Evolutionary conservation across 148 eudicot species (phyloP).

Genomic region (Linanthus parryae): DNA sequence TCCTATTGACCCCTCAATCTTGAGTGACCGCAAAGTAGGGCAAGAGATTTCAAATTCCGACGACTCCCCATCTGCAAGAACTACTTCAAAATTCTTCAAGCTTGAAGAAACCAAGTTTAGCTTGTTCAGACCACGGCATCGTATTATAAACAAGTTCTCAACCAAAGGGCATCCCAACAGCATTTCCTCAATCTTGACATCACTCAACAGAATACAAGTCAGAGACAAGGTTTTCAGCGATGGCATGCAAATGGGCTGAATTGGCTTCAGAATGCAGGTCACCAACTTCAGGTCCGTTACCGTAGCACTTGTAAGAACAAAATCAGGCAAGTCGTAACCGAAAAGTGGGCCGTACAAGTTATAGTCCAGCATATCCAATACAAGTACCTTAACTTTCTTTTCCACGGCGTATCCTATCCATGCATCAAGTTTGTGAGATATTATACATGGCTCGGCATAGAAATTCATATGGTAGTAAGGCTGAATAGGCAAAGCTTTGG

Average conservation of each 20-base stretch:
- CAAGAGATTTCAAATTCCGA: conserved; percentile 7
- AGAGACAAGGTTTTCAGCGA: conserved; percentile 13
- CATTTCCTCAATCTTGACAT: conserved; percentile 4
- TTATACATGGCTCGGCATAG: not conserved
- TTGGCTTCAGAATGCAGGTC: conserved; percentile 1
- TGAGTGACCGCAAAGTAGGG: conserved; percentile 8
- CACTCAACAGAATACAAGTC: not conserved
- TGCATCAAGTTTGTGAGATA: not conserved
- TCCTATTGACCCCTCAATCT: conserved; percentile 6
- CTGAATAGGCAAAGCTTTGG: not conserved
- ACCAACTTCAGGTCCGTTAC: conserved; percentile 12
- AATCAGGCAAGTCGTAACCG: conserved; percentile 7
- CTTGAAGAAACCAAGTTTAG: not conserved
- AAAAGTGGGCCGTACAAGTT: not conserved
- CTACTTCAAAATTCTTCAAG: conserved; percentile 14
- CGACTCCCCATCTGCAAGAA: not conserved
- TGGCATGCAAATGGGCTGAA: conserved; percentile 5
- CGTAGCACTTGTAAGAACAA: conserved; percentile 12
- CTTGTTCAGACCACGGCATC: conserved; percentile 8
- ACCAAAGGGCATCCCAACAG: conserved; percentile 21
- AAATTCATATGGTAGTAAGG: not conserved
- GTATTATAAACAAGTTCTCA: conserved; percentile 4
- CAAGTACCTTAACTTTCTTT: conserved; percentile 16
- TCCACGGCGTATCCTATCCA: conserved; percentile 9
- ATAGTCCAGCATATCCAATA: conserved; percentile 3